These are phyloP conservation scores for Scytalidium lignicola DNA, from an alignment of 2,329 filamentous ascomycete species.

Conservation along the genomic window DNA sequence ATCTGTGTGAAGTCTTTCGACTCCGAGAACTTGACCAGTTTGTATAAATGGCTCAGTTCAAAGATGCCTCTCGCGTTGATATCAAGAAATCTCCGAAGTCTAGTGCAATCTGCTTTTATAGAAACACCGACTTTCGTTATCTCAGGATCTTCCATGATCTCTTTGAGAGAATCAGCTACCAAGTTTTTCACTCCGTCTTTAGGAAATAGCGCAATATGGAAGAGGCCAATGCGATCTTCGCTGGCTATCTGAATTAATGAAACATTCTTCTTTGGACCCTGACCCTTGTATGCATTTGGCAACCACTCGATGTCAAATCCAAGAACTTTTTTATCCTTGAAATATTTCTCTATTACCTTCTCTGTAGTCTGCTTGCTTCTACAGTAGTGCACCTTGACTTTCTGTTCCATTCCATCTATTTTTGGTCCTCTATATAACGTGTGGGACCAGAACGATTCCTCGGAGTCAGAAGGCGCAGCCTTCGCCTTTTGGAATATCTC, in stretches of 20 bases:
- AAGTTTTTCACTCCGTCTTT: conserved; percentile 44
- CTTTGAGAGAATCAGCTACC: conserved; percentile 64
- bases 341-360: conserved; percentile 56
- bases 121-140: conserved; percentile 74
- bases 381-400: conserved; percentile 74
- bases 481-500: conserved; percentile 44
- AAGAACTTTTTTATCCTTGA: conserved; percentile 64
- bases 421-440: conserved; percentile 55
- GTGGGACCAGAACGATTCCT: conserved; percentile 62
- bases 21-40: conserved; percentile 63
- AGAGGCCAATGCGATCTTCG: conserved; percentile 69
- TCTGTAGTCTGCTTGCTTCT: conserved; percentile 63
- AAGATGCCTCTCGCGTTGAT: conserved; percentile 64
- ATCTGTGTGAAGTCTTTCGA: conserved; percentile 47
- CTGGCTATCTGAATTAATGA: conserved; percentile 81
- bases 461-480: conserved; percentile 36
- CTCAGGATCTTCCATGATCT: conserved; percentile 64
- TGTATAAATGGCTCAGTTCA: conserved; percentile 80
- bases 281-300: conserved; percentile 37
- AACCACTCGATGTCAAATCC: conserved; percentile 92
- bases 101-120: conserved; percentile 65
- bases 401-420: conserved; percentile 35
- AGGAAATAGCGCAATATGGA: conserved; percentile 68
- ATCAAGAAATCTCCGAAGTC: conserved; percentile 60
- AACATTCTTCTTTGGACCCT: conserved; percentile 61